A percentile compares a stretch with the other conserved stretches of the same genome.
Evolutionary conservation across 179 eudicot species (phyloP).

Genomic region (Pouteria campechiana): DNA sequence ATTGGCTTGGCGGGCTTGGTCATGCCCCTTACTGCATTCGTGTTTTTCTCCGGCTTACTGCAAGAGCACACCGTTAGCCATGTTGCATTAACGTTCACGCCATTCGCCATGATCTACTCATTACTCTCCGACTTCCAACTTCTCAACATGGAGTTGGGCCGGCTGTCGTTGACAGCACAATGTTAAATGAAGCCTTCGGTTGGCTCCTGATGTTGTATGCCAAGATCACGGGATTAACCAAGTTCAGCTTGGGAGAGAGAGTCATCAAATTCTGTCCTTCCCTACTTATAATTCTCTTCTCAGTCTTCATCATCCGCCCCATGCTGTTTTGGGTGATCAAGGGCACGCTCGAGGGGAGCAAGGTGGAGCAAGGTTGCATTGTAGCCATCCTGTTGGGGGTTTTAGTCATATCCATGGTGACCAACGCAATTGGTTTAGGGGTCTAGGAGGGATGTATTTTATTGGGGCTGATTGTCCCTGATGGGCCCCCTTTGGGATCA

Average conservation of each 20-base stretch:
- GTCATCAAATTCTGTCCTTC: constrained; percentile 17
- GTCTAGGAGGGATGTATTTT: constrained; percentile 59
- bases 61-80: too few species aligned
- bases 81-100: constrained; percentile 34
- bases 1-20: too few species aligned
- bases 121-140: constrained; percentile 57
- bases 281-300: constrained; percentile 24
- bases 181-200: constrained; percentile 26
- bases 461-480: constrained; percentile 73
- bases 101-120: constrained; percentile 58
- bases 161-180: constrained; percentile 56
- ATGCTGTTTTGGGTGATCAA: constrained; percentile 46
- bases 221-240: too few species aligned
- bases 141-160: constrained; percentile 69
- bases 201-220: constrained; percentile 42
- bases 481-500: constrained; percentile 71
- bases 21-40: too few species aligned
- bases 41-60: too few species aligned
- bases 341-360: constrained; percentile 43
- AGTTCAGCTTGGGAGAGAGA: too few species aligned
- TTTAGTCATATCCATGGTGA: constrained; percentile 19
- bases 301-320: constrained; percentile 13
- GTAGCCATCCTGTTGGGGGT: constrained; percentile 34
- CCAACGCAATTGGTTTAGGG: constrained; percentile 51
- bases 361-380: constrained; percentile 36